phyloP scores from a whole-genome alignment of 2,329 filamentous ascomycete species.

The Hansfordia pulvinata region DNA sequence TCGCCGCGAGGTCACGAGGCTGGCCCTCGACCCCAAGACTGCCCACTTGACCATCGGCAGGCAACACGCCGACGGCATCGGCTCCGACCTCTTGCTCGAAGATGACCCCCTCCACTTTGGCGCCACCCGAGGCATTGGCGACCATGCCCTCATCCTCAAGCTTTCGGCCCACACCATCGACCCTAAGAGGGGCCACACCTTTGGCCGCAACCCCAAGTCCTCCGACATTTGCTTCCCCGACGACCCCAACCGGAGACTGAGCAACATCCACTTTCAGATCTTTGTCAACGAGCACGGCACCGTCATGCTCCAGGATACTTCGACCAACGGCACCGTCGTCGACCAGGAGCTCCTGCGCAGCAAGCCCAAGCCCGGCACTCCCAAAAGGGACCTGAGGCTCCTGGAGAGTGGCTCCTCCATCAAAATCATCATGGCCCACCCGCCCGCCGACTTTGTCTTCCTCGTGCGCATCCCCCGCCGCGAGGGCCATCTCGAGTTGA shows the following conservation, averaged over 20 bases:
- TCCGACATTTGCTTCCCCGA: slow-evolving; percentile 62
- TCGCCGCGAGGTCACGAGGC: slow-evolving; percentile 49
- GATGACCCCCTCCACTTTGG: slow-evolving; percentile 34
- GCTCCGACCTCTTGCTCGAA: slow-evolving; percentile 35
- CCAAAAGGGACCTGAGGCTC: slow-evolving; percentile 38
- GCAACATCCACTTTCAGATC: slow-evolving; percentile 93
- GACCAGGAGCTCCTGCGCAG: slow-evolving; percentile 56
- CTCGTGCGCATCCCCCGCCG: slow-evolving; percentile 73
- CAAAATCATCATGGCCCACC: slow-evolving; percentile 45
- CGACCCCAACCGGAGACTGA: slow-evolving; percentile 61
- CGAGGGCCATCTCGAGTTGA: slow-evolving; percentile 48
- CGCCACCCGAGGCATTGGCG: slow-evolving; percentile 37
- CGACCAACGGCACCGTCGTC: slow-evolving; percentile 90
- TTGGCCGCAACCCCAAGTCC: slow-evolving; percentile 59
- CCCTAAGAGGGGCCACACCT: slow-evolving; percentile 62
- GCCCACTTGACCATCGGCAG: slow-evolving; percentile 35
- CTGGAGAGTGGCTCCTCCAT: slow-evolving; percentile 62
- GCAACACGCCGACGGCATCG: slow-evolving; percentile 33
- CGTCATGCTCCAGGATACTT: slow-evolving; percentile 85
- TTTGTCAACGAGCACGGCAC: slow-evolving; percentile 76
- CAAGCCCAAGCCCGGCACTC: slow-evolving; percentile 21
- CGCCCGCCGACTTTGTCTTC: slow-evolving; percentile 55
- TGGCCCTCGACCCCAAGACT: slow-evolving; percentile 26
- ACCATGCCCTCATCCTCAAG: slow-evolving; percentile 63
- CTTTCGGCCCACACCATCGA: slow-evolving; percentile 63